Evolutionary conservation across 371 early-diverging fungal genomes (phyloP), one percentile per base, ranked within the genome.

Genomic region (Mortierella sp.): DNA sequence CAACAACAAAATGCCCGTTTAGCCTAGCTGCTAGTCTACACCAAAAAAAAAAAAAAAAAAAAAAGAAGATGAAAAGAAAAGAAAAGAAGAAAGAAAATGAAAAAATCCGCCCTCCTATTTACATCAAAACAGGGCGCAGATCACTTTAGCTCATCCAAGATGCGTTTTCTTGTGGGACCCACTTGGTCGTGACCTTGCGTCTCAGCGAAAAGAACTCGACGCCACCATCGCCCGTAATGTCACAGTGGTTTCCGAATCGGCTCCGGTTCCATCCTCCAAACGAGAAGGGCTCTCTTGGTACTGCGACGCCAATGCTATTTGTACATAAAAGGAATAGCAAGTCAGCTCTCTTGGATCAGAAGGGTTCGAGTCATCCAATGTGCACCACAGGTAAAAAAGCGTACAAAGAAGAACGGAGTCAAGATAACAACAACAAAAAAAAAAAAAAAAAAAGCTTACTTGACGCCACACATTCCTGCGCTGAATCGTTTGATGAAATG

Each of bases 391-490:
- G n/a, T n/a, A 25, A 28, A 12, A 60, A 26, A 23, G 51, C 4
- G 0, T 12, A 57, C 26, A 53, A 15, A 1, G 16, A 23, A 37
- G 7, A 11, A 16, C 25, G n/a, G 45, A 2, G 7, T 37, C 45
- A 14, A 21, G 21, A 46, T 29, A 19, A 43, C n/a, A n/a, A n/a
- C n/a, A n/a, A 30, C 25, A 2, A 21, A 43, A 7, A 12, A 44
- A 29, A 57, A 46, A 28, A 52, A 28, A 30, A 21, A 46, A n/a
- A 18, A 43, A 14, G 57, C 76, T 61, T 71, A 76, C 76, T 93
- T 93, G 67, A 93, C 89, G 21, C 93, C 93, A 14, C 90, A 74
- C 93, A 93, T 93, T 16, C 89, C 93, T 2, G 93, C 93, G 21
- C 71, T 67, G 74, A 93, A 90, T 14, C 88, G 82, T 70, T 82